phyloP scores from a whole-genome alignment of 2,329 filamentous ascomycete genomes.

The Exophiala sp. region DNA sequence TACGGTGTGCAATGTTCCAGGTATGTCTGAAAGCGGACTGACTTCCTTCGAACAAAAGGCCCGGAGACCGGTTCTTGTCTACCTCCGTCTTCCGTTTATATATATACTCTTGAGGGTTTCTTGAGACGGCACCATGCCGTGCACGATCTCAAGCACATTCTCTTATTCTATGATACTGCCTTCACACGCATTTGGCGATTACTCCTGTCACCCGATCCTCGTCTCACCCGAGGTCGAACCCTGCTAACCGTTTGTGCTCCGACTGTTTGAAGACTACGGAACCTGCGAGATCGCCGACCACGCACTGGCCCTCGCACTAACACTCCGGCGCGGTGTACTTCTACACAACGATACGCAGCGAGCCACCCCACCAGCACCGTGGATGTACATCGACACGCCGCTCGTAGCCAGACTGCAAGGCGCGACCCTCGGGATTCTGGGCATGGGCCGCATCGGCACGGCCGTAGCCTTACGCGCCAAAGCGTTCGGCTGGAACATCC shows the following conservation, averaged over 20 bases:
- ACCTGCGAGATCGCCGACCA: slow-evolving; percentile 28
- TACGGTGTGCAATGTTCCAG: slow-evolving; percentile 31
- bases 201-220: too few relatives aligned
- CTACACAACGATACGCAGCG: slow-evolving; percentile 26
- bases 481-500: slow-evolving; percentile 58
- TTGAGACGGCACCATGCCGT: too few relatives aligned
- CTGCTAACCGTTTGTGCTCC: not conserved
- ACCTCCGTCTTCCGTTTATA: too few relatives aligned
- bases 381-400: slow-evolving; percentile 25
- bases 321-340: slow-evolving; percentile 23
- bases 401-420: slow-evolving; percentile 22
- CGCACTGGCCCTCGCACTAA: slow-evolving; percentile 22
- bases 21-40: too few relatives aligned
- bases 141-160: too few relatives aligned
- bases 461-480: slow-evolving; percentile 56
- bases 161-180: too few relatives aligned
- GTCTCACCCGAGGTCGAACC: too few relatives aligned
- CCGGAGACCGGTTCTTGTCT: too few relatives aligned
- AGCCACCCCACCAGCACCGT: slow-evolving; percentile 9
- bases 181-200: too few relatives aligned
- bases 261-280: slow-evolving; percentile 20
- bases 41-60: too few relatives aligned
- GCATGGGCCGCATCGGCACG: slow-evolving; percentile 60
- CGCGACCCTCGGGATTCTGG: slow-evolving; percentile 57
- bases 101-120: too few relatives aligned